phyloP scores from a whole-genome alignment of 352 stramenopile species.

The Phytophthora pseudosyringae region DNA sequence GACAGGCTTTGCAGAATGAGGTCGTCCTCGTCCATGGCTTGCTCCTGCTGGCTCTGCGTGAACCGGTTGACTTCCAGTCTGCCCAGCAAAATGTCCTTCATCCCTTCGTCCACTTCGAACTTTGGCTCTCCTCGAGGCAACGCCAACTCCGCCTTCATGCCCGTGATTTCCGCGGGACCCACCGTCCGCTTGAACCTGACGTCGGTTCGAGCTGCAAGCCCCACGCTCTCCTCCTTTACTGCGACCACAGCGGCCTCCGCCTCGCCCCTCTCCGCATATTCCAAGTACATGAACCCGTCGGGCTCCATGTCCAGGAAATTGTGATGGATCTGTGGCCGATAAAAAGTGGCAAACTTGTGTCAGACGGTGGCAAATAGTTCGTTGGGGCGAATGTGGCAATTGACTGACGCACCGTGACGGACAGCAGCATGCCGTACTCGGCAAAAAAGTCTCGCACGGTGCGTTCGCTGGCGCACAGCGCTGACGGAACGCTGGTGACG shows the following conservation, averaged over 20 bases:
- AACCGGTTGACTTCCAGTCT: constrained; percentile 46
- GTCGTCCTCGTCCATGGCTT: constrained; percentile 63
- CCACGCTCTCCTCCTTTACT: constrained; percentile 35
- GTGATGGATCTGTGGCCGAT: constrained; percentile 57
- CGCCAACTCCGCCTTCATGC: constrained; percentile 58
- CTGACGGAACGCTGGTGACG: constrained; percentile 59
- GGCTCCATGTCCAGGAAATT: constrained; percentile 65
- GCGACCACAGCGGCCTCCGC: constrained; percentile 49
- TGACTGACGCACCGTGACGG: constrained; percentile 46
- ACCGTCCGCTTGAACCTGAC: constrained; percentile 19
- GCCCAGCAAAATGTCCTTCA: constrained; percentile 64
- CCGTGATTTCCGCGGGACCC: constrained; percentile 18
- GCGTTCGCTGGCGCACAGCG: constrained; percentile 62
- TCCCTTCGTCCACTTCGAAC: constrained; percentile 38
- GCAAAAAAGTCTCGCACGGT: constrained; percentile 55
- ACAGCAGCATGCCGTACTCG: constrained; percentile 52
- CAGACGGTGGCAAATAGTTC: background rate
- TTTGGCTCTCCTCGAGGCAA: constrained; percentile 42
- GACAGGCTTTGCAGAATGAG: constrained; percentile 82
- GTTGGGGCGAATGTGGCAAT: constrained; percentile 1
- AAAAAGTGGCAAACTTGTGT: background rate
- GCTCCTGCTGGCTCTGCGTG: constrained; percentile 51
- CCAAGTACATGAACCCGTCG: constrained; percentile 75
- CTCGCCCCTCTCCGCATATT: constrained; percentile 45
- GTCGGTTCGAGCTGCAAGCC: constrained; percentile 16